phyloP scores from a whole-genome alignment of 805 yeast genomes.

The Wickerhamomyces ciferrii region DNA sequence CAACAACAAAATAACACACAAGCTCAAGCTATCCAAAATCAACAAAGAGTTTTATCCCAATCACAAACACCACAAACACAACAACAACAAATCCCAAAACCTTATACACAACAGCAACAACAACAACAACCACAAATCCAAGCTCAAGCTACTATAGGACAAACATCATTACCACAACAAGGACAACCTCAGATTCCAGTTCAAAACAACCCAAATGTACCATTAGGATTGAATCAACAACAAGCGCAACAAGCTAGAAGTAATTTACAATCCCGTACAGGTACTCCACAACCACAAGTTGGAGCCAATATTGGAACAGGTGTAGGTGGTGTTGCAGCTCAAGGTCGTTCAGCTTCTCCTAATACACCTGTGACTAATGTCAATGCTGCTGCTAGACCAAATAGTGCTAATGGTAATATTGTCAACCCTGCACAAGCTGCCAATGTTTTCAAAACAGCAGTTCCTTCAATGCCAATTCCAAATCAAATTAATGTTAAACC shows the following conservation, averaged over 20 bases:
- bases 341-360: slow-evolving; percentile 21
- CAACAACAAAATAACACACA: slow-evolving; percentile 5
- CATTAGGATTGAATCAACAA: neutral
- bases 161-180: slow-evolving; percentile 6
- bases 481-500: slow-evolving; percentile 59
- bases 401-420: slow-evolving; percentile 19
- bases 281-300: slow-evolving; percentile 15
- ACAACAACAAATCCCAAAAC: slow-evolving; percentile 3
- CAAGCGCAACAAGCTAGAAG: neutral
- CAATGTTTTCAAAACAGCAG: slow-evolving; percentile 33
- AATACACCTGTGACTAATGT: slow-evolving; percentile 39
- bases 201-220: neutral
- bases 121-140: slow-evolving; percentile 6
- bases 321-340: slow-evolving; percentile 5
- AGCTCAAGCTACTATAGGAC: neutral
- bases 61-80: neutral
- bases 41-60: slow-evolving; percentile 6
- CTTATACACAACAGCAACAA: slow-evolving; percentile 5
- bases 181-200: slow-evolving; percentile 7
- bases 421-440: slow-evolving; percentile 20
- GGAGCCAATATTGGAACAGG: slow-evolving; percentile 5
- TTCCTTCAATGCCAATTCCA: slow-evolving; percentile 70
- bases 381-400: slow-evolving; percentile 42
- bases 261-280: slow-evolving; percentile 14
- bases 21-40: slow-evolving; percentile 12